Percentiles rank a stretch among this genome's conserved stretches.
Evolutionary conservation across 306 rosid genomes (phyloP).

Genomic region (Benincasa hispida): DNA sequence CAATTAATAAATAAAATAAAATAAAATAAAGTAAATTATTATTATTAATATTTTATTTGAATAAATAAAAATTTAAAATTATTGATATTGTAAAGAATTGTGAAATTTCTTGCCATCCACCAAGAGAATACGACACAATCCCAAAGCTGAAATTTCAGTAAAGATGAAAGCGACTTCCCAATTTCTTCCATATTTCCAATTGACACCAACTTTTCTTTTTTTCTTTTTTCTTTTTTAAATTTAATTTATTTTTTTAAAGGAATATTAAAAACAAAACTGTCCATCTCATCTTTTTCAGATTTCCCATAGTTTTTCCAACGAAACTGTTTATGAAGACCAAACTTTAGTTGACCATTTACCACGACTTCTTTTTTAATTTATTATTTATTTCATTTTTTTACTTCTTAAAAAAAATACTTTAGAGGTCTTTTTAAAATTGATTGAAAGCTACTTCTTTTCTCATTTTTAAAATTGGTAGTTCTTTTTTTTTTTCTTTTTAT

Average conservation of each 20-base stretch:
- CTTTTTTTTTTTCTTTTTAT: no score
- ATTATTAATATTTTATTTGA: no score
- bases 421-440: neutral
- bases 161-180: neutral
- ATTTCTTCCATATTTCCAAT: neutral
- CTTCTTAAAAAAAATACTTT: neutral
- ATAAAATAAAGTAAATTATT: neutral
- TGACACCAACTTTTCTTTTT: neutral
- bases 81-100: neutral
- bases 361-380: neutral
- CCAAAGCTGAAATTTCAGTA: slow-evolving; percentile 2
- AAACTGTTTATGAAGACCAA: neutral
- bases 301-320: neutral
- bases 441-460: neutral
- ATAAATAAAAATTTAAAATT: neutral
- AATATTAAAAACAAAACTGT: neutral
- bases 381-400: neutral
- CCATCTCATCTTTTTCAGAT: neutral
- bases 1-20: neutral
- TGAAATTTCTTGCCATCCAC: neutral
- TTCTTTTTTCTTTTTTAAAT: neutral
- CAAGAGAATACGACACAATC: neutral
- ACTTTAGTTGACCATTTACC: neutral
- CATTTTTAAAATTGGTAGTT: neutral
- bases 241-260: neutral